Percentiles rank a stretch among this genome's conserved stretches.
These are phyloP conservation scores for Penicillium canariense DNA, from an alignment of 495 filamentous ascomycete genomes.

Conservation along the genomic window DNA sequence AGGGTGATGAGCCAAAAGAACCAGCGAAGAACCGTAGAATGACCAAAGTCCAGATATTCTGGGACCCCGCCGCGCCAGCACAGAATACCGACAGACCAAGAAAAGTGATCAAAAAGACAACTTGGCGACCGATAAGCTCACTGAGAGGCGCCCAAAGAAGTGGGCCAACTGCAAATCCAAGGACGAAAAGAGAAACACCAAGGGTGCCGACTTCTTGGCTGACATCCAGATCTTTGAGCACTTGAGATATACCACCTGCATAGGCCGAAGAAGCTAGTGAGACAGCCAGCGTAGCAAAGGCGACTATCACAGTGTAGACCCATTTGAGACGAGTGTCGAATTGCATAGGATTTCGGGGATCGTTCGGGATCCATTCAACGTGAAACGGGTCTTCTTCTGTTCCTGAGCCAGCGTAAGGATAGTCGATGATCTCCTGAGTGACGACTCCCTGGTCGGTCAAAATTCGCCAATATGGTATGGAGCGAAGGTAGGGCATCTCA, in stretches of 20 bases:
- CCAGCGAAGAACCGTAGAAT: conserved; percentile 72
- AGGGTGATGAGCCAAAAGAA: conserved; percentile 62
- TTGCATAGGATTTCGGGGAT: conserved; percentile 61
- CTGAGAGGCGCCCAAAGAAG: conserved; percentile 47
- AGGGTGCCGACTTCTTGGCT: conserved; percentile 47
- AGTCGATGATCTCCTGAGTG: conserved; percentile 43
- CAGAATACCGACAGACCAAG: conserved; percentile 59
- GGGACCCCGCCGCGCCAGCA: conserved; percentile 54
- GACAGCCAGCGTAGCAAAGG: conserved; percentile 67
- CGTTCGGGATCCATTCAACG: conserved; percentile 62
- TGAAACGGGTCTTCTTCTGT: conserved; percentile 65
- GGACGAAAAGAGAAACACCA: conserved; percentile 54
- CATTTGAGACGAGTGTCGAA: conserved; percentile 56
- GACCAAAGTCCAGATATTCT: conserved; percentile 59
- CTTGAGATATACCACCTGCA: conserved; percentile 55
- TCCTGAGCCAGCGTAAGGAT: conserved; percentile 58
- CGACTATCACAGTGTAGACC: conserved; percentile 56
- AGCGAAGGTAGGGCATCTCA: conserved; percentile 8
- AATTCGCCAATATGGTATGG: conserved; percentile 30
- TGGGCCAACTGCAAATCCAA: conserved; percentile 34
- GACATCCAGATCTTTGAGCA: conserved; percentile 46
- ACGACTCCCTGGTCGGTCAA: conserved; percentile 27
- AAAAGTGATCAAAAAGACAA: conserved; percentile 60
- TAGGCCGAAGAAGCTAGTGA: conserved; percentile 71
- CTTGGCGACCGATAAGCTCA: conserved; percentile 65